A percentile compares a stretch with the other conserved stretches of the same genome.
Conservation (phyloP, 2,329 filamentous ascomycete genomes). For the Delphinella strobiligena region DNA sequence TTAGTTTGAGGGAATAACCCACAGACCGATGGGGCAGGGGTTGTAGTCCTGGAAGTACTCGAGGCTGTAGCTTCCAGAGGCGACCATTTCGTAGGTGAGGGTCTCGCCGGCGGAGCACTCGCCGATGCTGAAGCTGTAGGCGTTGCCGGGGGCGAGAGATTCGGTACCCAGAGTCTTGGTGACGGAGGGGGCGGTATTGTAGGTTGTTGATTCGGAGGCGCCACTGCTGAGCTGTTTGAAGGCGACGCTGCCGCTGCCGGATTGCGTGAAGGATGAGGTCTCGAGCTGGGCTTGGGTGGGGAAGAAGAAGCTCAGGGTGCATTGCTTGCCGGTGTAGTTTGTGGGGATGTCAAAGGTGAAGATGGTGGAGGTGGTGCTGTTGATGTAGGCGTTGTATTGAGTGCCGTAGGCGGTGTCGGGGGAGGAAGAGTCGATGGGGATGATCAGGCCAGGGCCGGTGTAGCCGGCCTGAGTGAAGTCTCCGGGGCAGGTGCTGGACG, state of each 20-base stretch:
- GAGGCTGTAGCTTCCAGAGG: conserved; percentile 12
- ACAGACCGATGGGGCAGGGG: conserved; percentile 9
- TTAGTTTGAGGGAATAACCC: conserved; percentile 7
- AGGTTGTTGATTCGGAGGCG: conserved; percentile 37
- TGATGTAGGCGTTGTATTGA: conserved; percentile 44
- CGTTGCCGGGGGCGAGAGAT: conserved; percentile 15
- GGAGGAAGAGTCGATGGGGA: conserved; percentile 44
- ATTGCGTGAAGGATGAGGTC: conserved; percentile 47
- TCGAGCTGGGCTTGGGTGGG: conserved; percentile 46
- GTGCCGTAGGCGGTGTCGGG: conserved; percentile 42
- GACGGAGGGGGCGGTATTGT: conserved; percentile 7
- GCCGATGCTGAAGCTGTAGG: conserved; percentile 15
- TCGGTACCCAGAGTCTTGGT: conserved; percentile 8
- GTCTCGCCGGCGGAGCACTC: conserved; percentile 16
- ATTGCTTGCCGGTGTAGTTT: conserved; percentile 43
- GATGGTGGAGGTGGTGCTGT: conserved; percentile 42
- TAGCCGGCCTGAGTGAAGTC: conserved; percentile 18
- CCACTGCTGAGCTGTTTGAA: conserved; percentile 30
- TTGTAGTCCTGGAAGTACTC: conserved; percentile 17
- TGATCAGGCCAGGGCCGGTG: conserved; percentile 45
- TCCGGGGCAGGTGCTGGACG: conserved; percentile 17
- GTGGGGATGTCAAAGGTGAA: conserved; percentile 58
- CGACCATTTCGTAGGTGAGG: conserved; percentile 14
- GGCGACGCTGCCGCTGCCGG: conserved; percentile 35
- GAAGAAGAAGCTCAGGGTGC: conserved; percentile 54